Percentiles rank a stretch among this genome's conserved stretches.
These are phyloP conservation scores for Aspergillus baeticus DNA, from an alignment of 495 filamentous ascomycete species.

Conservation along the genomic window DNA sequence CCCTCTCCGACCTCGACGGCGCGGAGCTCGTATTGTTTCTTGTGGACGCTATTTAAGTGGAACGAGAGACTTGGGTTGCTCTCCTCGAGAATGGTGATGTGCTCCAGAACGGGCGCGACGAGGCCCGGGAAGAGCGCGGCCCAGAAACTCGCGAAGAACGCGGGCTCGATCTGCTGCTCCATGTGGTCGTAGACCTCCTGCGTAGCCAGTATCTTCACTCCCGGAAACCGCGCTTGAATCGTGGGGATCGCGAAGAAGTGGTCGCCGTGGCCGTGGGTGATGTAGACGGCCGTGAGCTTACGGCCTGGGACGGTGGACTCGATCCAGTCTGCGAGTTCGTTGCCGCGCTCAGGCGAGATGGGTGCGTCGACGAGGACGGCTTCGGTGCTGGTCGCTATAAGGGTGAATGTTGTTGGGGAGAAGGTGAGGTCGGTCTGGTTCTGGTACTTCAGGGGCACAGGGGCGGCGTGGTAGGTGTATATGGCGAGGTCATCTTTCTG, in stretches of 20 bases:
- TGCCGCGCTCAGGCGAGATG: constrained; percentile 16
- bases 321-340: constrained; percentile 29
- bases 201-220: constrained; percentile 22
- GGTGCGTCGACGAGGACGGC: constrained; percentile 35
- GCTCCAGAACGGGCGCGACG: constrained; percentile 6
- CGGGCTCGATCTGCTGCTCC: constrained; percentile 18
- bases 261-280: constrained; percentile 45
- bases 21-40: constrained; percentile 3
- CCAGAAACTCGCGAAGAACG: constrained; percentile 16
- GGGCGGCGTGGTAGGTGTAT: neutral
- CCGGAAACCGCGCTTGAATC: constrained; percentile 28
- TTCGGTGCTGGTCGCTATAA: constrained; percentile 21
- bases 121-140: constrained; percentile 20
- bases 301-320: constrained; percentile 19
- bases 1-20: constrained; percentile 30
- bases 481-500: neutral
- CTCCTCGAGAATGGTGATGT: neutral
- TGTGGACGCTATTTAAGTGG: neutral
- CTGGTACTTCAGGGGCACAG: neutral
- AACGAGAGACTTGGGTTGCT: neutral
- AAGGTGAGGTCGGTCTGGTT: neutral
- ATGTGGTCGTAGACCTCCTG: constrained; percentile 28
- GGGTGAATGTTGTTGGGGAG: constrained; percentile 15
- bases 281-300: constrained; percentile 34
- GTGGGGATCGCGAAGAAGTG: constrained; percentile 35